Base-by-base conservation (phyloP, 768 basidiomycete species). In the Mycena epipterygia region DNA sequence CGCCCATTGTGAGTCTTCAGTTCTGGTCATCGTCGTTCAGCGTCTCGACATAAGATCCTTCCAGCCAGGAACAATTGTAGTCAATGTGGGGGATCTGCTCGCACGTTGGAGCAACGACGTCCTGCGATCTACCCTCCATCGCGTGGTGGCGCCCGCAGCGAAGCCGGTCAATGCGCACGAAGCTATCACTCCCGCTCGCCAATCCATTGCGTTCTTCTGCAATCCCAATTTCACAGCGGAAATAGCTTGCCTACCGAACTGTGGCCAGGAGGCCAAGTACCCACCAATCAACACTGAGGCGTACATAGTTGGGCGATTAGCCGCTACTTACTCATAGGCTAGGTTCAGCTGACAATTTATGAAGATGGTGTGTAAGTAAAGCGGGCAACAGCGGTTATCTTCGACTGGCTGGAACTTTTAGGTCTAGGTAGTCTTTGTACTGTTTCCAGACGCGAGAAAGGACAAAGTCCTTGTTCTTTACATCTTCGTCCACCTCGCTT, bases 161-260 rank as follows among this genome's bases (percentile, higher is more conserved):
- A 80, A 82, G 74, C 83, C 84, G 72, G 77, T 88, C 64, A 86
- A 78, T 72, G 82, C 85, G 11, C 83, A 81, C 8, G 89, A 90
- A 71, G 81, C 78, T n/a, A 79, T 90, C 67, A 91, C 89, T 1
- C 90, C 93, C 0, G 79, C 82, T 12, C 87, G 95, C 30, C 93
- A 94, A 76, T 94, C 93, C 12, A 91, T 95, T 59, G 95, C 93
- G 11, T 96, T 93, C 84, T 96, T 96, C 81, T 94, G 92, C 84
- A 95, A 93, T 74, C 94, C 94, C 5, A 94, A 95, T 72, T 89
- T 88, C 74, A 86, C 86, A 46, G 83, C 92, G 17, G 83, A 86
- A 66, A 90, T 96, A 63, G 83, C 89, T 19, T 93, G 94, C 72
- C 80, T 95, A 30, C 93, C 94, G 23, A 92, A 88, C 64, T 89